Conservation (phyloP, 2,329 filamentous ascomycete species). For the Helotiales sp. region DNA sequence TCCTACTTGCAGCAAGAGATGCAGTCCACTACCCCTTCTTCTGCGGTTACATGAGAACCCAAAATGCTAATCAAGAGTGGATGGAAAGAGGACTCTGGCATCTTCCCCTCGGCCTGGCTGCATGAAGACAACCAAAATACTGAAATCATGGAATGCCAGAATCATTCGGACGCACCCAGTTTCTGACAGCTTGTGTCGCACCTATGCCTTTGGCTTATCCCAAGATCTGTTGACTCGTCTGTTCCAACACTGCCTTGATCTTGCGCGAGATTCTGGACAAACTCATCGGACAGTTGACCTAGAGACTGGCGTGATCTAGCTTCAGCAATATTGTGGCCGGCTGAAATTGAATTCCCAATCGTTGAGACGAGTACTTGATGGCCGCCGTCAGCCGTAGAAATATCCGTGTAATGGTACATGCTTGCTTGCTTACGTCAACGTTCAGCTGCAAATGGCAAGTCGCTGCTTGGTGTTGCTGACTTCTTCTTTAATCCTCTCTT, state of each 20-base stretch:
- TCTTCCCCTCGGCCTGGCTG: neutral
- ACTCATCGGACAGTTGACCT: too few species aligned
- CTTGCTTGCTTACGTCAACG: neutral
- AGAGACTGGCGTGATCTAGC: too few species aligned
- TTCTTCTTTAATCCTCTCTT: neutral
- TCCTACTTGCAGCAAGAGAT: neutral
- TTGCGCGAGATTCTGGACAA: too few species aligned
- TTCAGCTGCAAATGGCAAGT: neutral
- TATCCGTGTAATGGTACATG: neutral
- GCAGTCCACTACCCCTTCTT: neutral
- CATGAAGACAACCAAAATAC: too few species aligned
- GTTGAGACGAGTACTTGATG: neutral
- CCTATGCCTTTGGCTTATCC: too few species aligned
- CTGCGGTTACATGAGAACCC: neutral
- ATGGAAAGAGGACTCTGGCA: neutral
- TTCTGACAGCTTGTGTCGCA: too few species aligned
- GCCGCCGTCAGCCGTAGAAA: neutral
- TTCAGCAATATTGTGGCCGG: too few species aligned
- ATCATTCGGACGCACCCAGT: too few species aligned
- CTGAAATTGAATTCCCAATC: too few species aligned
- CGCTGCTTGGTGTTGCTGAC: neutral
- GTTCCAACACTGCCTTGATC: too few species aligned
- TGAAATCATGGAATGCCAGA: too few species aligned
- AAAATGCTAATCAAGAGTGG: neutral
- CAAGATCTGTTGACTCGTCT: too few species aligned